These are phyloP conservation scores for Aspergillus japonicus DNA, from an alignment of 2,329 filamentous ascomycete species.

Conservation along the genomic window DNA sequence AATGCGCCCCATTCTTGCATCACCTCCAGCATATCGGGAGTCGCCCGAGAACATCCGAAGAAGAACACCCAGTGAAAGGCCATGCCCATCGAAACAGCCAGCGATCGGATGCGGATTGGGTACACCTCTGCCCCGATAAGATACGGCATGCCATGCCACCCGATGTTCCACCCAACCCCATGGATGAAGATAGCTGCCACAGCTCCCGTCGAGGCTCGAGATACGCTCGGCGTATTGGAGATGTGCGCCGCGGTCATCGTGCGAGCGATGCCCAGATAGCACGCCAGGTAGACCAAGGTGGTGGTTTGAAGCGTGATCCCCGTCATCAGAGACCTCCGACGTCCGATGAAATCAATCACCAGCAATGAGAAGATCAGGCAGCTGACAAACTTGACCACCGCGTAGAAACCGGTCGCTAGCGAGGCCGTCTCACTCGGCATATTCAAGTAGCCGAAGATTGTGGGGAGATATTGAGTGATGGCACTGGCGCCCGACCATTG, in stretches of 20 bases:
- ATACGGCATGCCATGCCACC: constrained; percentile 44
- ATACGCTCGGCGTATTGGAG: constrained; percentile 23
- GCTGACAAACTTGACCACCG: constrained; percentile 46
- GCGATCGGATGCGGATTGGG: constrained; percentile 48
- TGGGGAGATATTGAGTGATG: constrained; percentile 47
- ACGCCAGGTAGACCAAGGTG: constrained; percentile 44
- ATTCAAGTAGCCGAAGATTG: constrained; percentile 44
- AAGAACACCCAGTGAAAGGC: constrained; percentile 45
- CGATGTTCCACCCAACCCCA: constrained; percentile 46
- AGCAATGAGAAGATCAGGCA: constrained; percentile 45
- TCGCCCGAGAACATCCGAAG: constrained; percentile 31
- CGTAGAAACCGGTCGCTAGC: constrained; percentile 46
- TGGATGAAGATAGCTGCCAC: constrained; percentile 49
- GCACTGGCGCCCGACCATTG: constrained; percentile 49
- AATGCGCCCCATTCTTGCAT: constrained; percentile 25
- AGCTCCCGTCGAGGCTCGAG: constrained; percentile 38
- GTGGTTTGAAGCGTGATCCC: constrained; percentile 41
- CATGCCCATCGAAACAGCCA: constrained; percentile 19
- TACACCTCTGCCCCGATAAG: constrained; percentile 48
- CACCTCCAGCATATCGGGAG: constrained; percentile 23
- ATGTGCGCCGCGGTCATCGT: constrained; percentile 15
- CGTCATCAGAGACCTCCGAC: constrained; percentile 39
- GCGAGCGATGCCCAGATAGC: constrained; percentile 38
- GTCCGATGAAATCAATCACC: constrained; percentile 47
- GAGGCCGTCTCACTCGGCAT: constrained; percentile 33